Conservation (phyloP, 495 filamentous ascomycete species). For the Friedmanniomyces simplex region DNA sequence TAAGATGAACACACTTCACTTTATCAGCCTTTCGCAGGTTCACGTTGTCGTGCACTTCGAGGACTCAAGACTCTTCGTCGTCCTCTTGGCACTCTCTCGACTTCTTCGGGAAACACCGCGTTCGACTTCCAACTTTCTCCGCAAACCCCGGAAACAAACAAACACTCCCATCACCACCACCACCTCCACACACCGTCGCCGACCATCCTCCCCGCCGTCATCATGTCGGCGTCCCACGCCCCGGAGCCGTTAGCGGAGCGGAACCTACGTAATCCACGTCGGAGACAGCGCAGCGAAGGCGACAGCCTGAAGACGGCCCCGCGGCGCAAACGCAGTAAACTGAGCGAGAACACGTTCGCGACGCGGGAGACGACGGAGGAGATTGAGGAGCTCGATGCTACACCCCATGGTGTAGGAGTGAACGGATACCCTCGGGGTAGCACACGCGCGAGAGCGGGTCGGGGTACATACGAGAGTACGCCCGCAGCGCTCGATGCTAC, state of each 20-base stretch:
- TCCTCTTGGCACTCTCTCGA: too few species aligned
- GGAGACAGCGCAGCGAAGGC: conserved; percentile 29
- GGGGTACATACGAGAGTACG: too few species aligned
- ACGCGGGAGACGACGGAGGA: conserved; percentile 4
- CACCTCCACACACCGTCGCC: too few species aligned
- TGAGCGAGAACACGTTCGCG: conserved; percentile 26
- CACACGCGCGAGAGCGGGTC: neutral
- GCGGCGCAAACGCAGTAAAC: conserved; percentile 31
- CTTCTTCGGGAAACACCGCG: neutral
- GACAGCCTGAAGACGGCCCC: conserved; percentile 25
- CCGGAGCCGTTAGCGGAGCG: conserved; percentile 6
- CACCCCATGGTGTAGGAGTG: conserved; percentile 11
- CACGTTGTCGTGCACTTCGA: too few species aligned
- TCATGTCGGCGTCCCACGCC: conserved; percentile 6
- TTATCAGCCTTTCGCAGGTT: too few species aligned
- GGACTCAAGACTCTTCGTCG: too few species aligned
- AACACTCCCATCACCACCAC: too few species aligned
- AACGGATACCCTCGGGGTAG: conserved; percentile 25
- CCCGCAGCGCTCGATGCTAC: neutral
- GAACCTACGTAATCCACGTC: conserved; percentile 15
- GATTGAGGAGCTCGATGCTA: neutral
- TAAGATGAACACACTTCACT: neutral
- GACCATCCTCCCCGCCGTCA: too few species aligned
- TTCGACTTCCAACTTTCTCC: too few species aligned
- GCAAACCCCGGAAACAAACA: too few species aligned